phyloP scores from a whole-genome alignment of 192 early-diverging fungal species.

The Linnemannia hyalina region DNA sequence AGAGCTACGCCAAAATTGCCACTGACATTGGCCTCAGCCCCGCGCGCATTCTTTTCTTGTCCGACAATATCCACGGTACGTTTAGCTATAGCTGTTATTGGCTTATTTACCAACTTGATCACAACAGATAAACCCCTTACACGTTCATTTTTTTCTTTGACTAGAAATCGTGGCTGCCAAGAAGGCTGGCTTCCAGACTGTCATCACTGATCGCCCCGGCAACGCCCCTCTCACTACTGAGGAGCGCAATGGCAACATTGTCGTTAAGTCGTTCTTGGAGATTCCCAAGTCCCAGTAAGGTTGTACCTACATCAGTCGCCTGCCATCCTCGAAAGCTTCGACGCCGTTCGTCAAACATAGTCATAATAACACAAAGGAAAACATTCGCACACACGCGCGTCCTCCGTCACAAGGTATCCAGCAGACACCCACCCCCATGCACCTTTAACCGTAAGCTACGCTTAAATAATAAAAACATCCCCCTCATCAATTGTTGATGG shows the following conservation, averaged over 20 bases:
- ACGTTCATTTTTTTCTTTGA: conserved; percentile 9
- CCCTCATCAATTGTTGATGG: no score
- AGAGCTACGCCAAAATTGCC: conserved; percentile 84
- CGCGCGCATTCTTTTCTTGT: conserved; percentile 83
- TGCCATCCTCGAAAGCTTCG: neutral
- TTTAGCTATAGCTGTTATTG: neutral
- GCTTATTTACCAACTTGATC: neutral
- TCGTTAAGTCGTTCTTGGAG: conserved; percentile 48
- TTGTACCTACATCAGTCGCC: neutral
- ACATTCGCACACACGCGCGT: no score
- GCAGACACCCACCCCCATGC: no score
- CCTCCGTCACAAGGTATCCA: no score
- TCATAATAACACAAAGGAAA: neutral
- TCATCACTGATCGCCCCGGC: conserved; percentile 81
- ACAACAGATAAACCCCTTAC: neutral
- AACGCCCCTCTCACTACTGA: conserved; percentile 69
- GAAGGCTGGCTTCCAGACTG: conserved; percentile 75
- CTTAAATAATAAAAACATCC: no score
- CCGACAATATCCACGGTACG: conserved; percentile 86
- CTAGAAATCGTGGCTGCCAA: conserved; percentile 85
- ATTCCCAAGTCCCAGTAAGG: conserved; percentile 44
- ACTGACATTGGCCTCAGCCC: conserved; percentile 70
- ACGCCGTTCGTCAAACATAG: neutral
- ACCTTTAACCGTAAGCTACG: no score
- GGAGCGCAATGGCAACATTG: conserved; percentile 22